These are phyloP conservation scores for Talaromyces verruculosus DNA, from an alignment of 2,329 filamentous ascomycete species.

Conservation along the genomic window DNA sequence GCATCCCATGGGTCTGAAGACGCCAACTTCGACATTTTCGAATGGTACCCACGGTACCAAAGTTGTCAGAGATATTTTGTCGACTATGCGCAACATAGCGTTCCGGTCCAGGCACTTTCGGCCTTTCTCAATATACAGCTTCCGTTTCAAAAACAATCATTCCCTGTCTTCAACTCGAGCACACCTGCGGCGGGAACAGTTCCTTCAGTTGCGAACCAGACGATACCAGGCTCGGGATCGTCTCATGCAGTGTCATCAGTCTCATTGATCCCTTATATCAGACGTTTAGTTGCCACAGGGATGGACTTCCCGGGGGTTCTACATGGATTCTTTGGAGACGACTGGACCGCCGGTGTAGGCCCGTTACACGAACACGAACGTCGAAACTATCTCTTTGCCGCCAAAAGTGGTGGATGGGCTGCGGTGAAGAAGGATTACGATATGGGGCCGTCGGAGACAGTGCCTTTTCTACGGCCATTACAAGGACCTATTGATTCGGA, in stretches of 20 bases:
- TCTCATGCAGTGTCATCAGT: slow-evolving; percentile 48
- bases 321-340: slow-evolving; percentile 94
- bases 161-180: slow-evolving; percentile 49
- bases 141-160: slow-evolving; percentile 70
- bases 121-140: slow-evolving; percentile 89
- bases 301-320: slow-evolving; percentile 85
- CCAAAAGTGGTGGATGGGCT: slow-evolving; percentile 88
- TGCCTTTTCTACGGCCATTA: slow-evolving; percentile 85
- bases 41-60: slow-evolving; percentile 90
- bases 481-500: slow-evolving; percentile 74
- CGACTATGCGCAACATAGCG: slow-evolving; percentile 82
- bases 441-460: slow-evolving; percentile 74
- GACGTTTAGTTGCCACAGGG: slow-evolving; percentile 84
- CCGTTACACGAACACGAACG: slow-evolving; percentile 84
- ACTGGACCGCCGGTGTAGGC: slow-evolving; percentile 78
- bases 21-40: slow-evolving; percentile 66
- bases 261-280: slow-evolving; percentile 83
- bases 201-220: slow-evolving; percentile 41
- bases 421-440: slow-evolving; percentile 90
- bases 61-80: slow-evolving; percentile 89
- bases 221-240: slow-evolving; percentile 36
- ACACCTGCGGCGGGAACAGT: slow-evolving; percentile 23
- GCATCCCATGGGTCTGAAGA: slow-evolving; percentile 40
- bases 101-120: slow-evolving; percentile 80
- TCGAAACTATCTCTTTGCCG: slow-evolving; percentile 90